Evolutionary conservation across 2,329 filamentous ascomycete species (phyloP).

Genomic region (Nemania sp.): DNA sequence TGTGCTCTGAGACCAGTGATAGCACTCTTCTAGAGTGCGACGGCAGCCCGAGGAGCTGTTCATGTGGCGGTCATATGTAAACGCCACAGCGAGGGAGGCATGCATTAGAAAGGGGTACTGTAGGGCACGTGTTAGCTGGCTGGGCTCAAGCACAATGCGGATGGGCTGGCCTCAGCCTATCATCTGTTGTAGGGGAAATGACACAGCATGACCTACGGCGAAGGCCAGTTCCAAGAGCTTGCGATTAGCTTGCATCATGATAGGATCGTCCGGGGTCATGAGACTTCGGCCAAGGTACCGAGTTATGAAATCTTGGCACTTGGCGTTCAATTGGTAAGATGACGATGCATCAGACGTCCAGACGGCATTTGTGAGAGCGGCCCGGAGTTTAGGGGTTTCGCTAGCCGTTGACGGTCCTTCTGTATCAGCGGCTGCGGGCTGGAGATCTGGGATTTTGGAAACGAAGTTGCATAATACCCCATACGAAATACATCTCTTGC

Average conservation of each 20-base stretch:
- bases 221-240: conserved; percentile 47
- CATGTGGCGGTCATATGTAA: conserved; percentile 46
- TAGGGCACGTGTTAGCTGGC: background rate
- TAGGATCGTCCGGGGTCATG: conserved; percentile 43
- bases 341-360: conserved; percentile 38
- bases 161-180: background rate
- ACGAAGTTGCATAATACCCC: conserved; percentile 51
- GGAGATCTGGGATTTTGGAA: conserved; percentile 44
- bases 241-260: conserved; percentile 45
- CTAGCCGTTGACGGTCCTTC: conserved; percentile 27
- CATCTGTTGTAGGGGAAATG: background rate
- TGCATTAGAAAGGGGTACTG: conserved; percentile 53
- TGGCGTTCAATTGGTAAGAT: conserved; percentile 44
- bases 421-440: conserved; percentile 39
- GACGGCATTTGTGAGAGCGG: conserved; percentile 33
- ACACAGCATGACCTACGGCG: conserved; percentile 37
- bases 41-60: conserved; percentile 30
- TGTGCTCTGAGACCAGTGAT: conserved; percentile 50
- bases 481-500: conserved; percentile 49
- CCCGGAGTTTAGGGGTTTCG: conserved; percentile 30
- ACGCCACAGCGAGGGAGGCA: conserved; percentile 48
- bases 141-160: background rate
- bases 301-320: conserved; percentile 48
- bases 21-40: conserved; percentile 46
- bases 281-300: conserved; percentile 47